A percentile compares a stretch with the other conserved stretches of the same genome.
These are phyloP conservation scores for Trichoderma reesei DNA, from an alignment of 495 filamentous ascomycete species.

Conservation along the genomic window DNA sequence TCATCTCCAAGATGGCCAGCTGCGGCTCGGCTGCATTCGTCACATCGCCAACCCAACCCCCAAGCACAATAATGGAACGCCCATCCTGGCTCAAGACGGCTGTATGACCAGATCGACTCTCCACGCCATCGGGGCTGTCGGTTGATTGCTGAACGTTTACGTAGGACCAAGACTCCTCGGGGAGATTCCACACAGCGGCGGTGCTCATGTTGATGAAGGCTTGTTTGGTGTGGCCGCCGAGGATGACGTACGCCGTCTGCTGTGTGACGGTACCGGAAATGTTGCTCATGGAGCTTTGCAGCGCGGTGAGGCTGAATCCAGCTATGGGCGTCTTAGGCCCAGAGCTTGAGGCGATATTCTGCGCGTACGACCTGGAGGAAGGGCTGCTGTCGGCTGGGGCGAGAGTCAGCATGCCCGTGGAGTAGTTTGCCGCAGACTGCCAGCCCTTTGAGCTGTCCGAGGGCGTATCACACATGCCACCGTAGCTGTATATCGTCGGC, in stretches of 20 bases:
- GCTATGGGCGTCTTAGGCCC: slow-evolving; percentile 66
- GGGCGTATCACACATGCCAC: slow-evolving; percentile 72
- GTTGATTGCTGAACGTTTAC: slow-evolving; percentile 47
- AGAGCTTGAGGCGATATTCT: slow-evolving; percentile 21
- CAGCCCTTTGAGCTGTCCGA: slow-evolving; percentile 37
- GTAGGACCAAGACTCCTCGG: slow-evolving; percentile 80
- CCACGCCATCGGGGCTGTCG: slow-evolving; percentile 32
- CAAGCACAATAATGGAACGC: slow-evolving; percentile 60
- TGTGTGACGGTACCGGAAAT: slow-evolving; percentile 49
- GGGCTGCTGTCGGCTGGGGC: slow-evolving; percentile 24
- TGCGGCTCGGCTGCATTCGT: slow-evolving; percentile 67
- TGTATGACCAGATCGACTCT: slow-evolving; percentile 79
- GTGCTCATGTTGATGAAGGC: slow-evolving; percentile 93
- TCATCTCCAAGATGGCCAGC: slow-evolving; percentile 63
- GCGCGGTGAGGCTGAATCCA: slow-evolving; percentile 71
- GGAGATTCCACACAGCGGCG: slow-evolving; percentile 75
- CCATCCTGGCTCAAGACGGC: slow-evolving; percentile 72
- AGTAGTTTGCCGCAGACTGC: slow-evolving; percentile 62
- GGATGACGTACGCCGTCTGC: slow-evolving; percentile 65
- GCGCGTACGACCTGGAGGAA: slow-evolving; percentile 34
- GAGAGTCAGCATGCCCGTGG: slow-evolving; percentile 60
- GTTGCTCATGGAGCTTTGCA: slow-evolving; percentile 46
- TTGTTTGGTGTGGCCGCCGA: slow-evolving; percentile 73
- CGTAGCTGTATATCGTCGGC: slow-evolving; percentile 62
- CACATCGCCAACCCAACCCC: slow-evolving; percentile 84